phyloP scores from a whole-genome alignment of 1,284 basidiomycete species.

The Ceratobasidium theobromae region DNA sequence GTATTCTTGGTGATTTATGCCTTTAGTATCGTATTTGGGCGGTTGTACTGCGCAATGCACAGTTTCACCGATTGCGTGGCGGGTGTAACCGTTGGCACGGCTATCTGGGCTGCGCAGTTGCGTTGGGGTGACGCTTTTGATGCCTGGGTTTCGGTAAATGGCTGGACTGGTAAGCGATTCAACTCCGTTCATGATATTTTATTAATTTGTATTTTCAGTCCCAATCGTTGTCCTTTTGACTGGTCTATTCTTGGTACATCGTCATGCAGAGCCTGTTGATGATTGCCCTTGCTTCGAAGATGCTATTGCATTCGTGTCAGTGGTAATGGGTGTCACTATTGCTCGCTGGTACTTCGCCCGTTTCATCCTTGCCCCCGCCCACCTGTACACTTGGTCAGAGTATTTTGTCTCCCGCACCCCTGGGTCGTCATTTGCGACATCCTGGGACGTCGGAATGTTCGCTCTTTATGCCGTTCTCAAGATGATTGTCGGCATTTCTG shows the following conservation, averaged over 20 bases:
- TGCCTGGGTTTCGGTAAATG: constrained; percentile 51
- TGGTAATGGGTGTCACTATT: constrained; percentile 74
- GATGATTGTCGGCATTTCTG: constrained; percentile 54
- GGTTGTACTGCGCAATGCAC: constrained; percentile 92
- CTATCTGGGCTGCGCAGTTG: constrained; percentile 63
- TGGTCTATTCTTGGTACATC: constrained; percentile 73
- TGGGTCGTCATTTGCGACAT: background rate
- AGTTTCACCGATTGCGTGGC: constrained; percentile 74
- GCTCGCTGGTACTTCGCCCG: constrained; percentile 58
- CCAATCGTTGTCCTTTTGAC: constrained; percentile 68
- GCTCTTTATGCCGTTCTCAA: constrained; percentile 53
- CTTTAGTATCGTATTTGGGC: constrained; percentile 81
- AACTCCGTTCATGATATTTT: background rate
- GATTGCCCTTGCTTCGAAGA: constrained; percentile 99
- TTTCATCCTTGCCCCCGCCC: constrained; percentile 19
- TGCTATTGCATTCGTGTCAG: constrained; percentile 88
- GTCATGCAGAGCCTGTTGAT: constrained; percentile 91
- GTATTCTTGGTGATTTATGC: constrained; percentile 61
- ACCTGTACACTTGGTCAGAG: background rate
- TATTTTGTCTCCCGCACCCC: constrained; percentile 27
- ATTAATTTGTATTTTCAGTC: constrained; percentile 47
- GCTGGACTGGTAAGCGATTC: constrained; percentile 52
- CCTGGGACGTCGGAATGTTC: background rate
- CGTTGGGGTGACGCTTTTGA: constrained; percentile 43
- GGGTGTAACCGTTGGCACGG: constrained; percentile 65